These are phyloP conservation scores for Thalassiosira livingstoniorum DNA, from an alignment of 352 stramenopile species.

Conservation along the genomic window DNA sequence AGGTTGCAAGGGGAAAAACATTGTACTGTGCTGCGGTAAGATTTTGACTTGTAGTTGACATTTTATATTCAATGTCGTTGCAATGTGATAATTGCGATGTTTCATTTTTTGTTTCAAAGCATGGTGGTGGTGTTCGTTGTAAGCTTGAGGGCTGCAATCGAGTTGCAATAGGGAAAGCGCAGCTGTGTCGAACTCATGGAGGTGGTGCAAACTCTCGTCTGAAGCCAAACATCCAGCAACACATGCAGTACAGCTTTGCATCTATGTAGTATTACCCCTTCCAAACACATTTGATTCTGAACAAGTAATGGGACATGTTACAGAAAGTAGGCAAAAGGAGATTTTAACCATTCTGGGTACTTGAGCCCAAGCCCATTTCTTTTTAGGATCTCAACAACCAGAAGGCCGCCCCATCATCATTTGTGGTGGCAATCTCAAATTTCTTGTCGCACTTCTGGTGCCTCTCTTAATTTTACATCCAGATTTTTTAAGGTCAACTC, in stretches of 20 bases:
- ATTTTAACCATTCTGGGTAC: too few species aligned
- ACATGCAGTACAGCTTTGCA: not conserved
- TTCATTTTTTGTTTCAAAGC: constrained; percentile 60
- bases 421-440: too few species aligned
- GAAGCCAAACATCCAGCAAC: not conserved
- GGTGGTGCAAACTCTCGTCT: constrained; percentile 51
- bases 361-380: too few species aligned
- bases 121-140: constrained; percentile 89
- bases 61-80: constrained; percentile 7
- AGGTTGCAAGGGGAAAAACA: constrained; percentile 86
- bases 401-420: too few species aligned
- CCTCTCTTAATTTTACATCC: too few species aligned
- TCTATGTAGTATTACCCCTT: not conserved
- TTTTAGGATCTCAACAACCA: too few species aligned
- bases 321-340: too few species aligned
- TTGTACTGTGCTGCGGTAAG: constrained; percentile 77
- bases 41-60: constrained; percentile 8
- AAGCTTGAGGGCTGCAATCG: constrained; percentile 88
- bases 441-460: too few species aligned
- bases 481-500: too few species aligned
- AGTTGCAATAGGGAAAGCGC: constrained; percentile 85
- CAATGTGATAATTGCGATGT: constrained; percentile 6
- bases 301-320: too few species aligned
- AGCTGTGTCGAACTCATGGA: constrained; percentile 86
- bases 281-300: not conserved